Conservation (phyloP, 371 early-diverging fungal genomes). For the Amoeboaphelidium protococcarum region DNA sequence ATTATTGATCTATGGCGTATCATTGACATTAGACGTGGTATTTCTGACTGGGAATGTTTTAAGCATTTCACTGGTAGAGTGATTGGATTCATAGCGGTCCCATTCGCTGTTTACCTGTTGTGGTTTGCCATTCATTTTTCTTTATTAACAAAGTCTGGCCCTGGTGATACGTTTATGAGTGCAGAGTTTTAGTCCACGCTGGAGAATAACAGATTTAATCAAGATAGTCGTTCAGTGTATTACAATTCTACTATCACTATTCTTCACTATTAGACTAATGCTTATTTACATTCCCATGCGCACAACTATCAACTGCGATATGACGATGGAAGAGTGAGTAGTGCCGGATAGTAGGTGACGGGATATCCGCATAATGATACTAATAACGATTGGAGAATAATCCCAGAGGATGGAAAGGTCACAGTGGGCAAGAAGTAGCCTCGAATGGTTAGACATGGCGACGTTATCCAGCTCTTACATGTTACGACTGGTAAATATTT, state of each 20-base stretch:
- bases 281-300: slow-evolving; percentile 54
- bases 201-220: slow-evolving; percentile 19
- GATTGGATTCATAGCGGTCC: background rate
- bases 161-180: slow-evolving; percentile 77
- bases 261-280: slow-evolving; percentile 38
- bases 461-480: slow-evolving; percentile 48
- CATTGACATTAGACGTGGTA: slow-evolving; percentile 47
- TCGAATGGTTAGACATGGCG: slow-evolving; percentile 23
- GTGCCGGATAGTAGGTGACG: slow-evolving; percentile 80
- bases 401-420: slow-evolving; percentile 16
- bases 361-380: slow-evolving; percentile 39
- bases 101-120: background rate
- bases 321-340: slow-evolving; percentile 69
- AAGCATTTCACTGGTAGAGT: background rate
- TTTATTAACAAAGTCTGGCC: slow-evolving; percentile 31
- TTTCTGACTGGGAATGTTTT: slow-evolving; percentile 8
- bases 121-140: slow-evolving; percentile 17
- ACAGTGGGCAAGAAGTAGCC: background rate
- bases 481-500: slow-evolving; percentile 32
- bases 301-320: slow-evolving; percentile 65
- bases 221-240: background rate
- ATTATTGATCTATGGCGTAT: slow-evolving; percentile 74
- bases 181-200: slow-evolving; percentile 63
- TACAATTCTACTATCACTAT: slow-evolving; percentile 55
- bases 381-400: slow-evolving; percentile 61